These are phyloP conservation scores for Colletotrichum caudatum DNA, from an alignment of 2,329 filamentous ascomycete genomes.

Conservation along the genomic window DNA sequence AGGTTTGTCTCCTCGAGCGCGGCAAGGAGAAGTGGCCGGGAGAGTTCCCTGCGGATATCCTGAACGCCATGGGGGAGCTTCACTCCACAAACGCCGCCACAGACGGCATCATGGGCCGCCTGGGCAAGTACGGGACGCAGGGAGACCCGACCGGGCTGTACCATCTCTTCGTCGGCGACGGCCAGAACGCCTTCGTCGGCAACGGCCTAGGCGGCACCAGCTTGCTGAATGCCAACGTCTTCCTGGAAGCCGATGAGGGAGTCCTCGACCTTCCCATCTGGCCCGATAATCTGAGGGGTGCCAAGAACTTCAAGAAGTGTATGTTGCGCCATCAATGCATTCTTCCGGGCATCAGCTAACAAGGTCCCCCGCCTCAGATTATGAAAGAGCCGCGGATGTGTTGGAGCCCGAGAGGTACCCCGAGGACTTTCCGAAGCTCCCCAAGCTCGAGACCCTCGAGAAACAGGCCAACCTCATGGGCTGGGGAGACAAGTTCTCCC, in stretches of 20 bases:
- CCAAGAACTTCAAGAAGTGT: constrained; percentile 61
- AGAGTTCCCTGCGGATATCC: constrained; percentile 54
- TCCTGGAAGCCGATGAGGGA: constrained; percentile 67
- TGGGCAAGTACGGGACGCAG: constrained; percentile 47
- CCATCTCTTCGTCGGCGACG: constrained; percentile 57
- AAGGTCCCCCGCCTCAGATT: constrained; percentile 57
- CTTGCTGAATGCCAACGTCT: constrained; percentile 76
- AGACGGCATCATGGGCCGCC: constrained; percentile 50
- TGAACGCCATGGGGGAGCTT: constrained; percentile 50
- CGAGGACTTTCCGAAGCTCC: constrained; percentile 64
- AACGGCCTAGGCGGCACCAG: constrained; percentile 72
- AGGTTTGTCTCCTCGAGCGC: constrained; percentile 59
- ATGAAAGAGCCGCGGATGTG: constrained; percentile 65
- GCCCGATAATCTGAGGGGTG: constrained; percentile 67
- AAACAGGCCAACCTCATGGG: constrained; percentile 67
- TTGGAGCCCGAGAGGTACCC: constrained; percentile 71
- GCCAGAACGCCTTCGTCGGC: constrained; percentile 57
- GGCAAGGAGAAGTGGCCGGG: constrained; percentile 61
- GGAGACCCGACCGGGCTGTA: constrained; percentile 57
- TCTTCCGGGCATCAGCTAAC: neutral
- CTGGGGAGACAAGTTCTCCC: constrained; percentile 64
- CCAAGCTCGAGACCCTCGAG: constrained; percentile 69
- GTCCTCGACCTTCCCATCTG: constrained; percentile 67
- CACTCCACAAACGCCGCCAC: constrained; percentile 47
- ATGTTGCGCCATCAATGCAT: constrained; percentile 46